These are phyloP conservation scores for Xylariaceae sp. DNA, from an alignment of 2,329 filamentous ascomycete species.

Conservation along the genomic window DNA sequence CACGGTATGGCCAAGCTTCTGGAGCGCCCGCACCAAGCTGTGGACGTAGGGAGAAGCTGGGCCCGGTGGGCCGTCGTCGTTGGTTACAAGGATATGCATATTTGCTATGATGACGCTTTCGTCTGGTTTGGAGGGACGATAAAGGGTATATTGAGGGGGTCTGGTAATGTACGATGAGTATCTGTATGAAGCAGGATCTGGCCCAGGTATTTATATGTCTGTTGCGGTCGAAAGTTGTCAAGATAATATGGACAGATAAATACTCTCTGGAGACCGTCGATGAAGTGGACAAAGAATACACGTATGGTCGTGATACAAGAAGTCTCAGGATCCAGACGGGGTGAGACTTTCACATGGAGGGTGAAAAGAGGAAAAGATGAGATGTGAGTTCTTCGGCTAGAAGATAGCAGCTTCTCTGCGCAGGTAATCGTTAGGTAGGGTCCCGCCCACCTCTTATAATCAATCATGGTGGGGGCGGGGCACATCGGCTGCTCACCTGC, in stretches of 20 bases:
- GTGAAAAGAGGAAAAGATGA: too few species aligned
- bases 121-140: not conserved
- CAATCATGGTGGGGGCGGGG: too few species aligned
- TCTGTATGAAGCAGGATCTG: not conserved
- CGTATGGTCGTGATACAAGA: too few species aligned
- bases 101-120: conserved; percentile 15
- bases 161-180: not conserved
- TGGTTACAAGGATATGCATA: conserved; percentile 64
- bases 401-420: too few species aligned
- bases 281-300: too few species aligned
- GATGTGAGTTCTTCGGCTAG: too few species aligned
- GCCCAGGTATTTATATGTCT: not conserved
- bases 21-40: conserved; percentile 64
- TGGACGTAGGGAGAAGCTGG: conserved; percentile 74
- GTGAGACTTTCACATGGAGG: too few species aligned
- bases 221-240: not conserved
- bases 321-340: too few species aligned
- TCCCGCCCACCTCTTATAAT: too few species aligned
- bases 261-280: not conserved
- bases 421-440: too few species aligned
- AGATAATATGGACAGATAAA: not conserved
- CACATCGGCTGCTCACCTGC: too few species aligned
- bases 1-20: conserved; percentile 74
- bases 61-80: conserved; percentile 78
- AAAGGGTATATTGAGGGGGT: not conserved